Base-by-base conservation (phyloP, 2,329 filamentous ascomycete genomes). In the Fusarium transvaalense region DNA sequence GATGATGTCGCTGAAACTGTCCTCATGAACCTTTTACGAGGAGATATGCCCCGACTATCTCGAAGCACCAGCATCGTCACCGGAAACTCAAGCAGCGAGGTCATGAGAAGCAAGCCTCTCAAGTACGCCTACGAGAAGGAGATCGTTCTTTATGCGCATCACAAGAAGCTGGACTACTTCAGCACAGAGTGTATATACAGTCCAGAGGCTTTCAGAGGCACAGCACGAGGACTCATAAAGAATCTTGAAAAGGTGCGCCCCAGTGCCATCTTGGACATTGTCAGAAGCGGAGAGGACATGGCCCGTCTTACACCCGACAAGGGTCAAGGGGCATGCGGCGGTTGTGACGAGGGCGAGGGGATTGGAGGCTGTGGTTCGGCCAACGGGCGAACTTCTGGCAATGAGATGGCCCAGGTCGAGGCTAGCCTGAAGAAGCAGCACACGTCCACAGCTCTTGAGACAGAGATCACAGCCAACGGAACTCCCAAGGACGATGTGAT, bases 71-170 rank as follows among this genome's bases (percentile, higher is more conserved):
- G 89, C 71, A 98, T 99, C 72, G 85, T 98, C 15, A 99, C 90
- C 4, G 91, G 87, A 39, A 91, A 89, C 73, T 83, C 89, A 32
- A 87, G 86, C n/a, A 94, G 92, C 61, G 93, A 97, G 64, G 95
- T 97, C 70, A 97, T 97, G 82, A 88, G 96, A 69, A 97, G 93
- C 81, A 99, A 99, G 81, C 96, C 96, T 15, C 85, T 99, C 45
- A 98, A 99, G 79, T 99, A 98, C 78, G 94, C 95, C 2, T 99
- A 98, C 77, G 96, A 99, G 78, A 99, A 99, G 82, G 96, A 99
- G 78, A 99, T 99, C 71, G 96, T 99, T 19, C 85, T 99, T 8
- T 99, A 99, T 77, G 96, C 96, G 7, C 93, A 98, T 77, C 94
- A 99, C 83, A 97, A 96, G 80, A 94, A 94, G 78, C 85, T 99